A percentile compares a stretch with the other conserved stretches of the same genome.
Conservation (phyloP, 257 asterid genomes). For the Nicotiana otophora region DNA sequence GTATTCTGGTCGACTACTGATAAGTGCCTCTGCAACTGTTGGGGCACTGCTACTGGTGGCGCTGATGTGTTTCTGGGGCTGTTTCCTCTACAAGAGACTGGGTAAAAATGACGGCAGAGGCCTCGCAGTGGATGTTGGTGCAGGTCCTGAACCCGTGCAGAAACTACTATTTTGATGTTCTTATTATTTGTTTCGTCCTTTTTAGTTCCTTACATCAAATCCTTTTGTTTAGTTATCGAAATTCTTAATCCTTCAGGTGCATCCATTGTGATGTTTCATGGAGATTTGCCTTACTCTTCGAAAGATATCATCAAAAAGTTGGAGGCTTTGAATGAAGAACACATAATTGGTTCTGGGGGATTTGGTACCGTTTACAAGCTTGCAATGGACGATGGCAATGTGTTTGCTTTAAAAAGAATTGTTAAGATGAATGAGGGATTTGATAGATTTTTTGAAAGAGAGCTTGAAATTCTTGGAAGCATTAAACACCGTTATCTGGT, state of each 20-base stretch:
- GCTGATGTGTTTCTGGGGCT: conserved; percentile 91
- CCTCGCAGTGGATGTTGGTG: conserved; percentile 71
- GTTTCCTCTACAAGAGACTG: conserved; percentile 69
- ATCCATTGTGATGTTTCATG: conserved; percentile 86
- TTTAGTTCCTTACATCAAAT: not conserved
- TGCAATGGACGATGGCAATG: conserved; percentile 81
- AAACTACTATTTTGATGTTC: not conserved
- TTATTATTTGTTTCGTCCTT: not conserved
- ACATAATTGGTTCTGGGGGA: conserved; percentile 84
- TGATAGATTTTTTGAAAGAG: conserved; percentile 83
- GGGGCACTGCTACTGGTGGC: conserved; percentile 88
- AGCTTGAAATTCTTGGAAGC: conserved; percentile 92
- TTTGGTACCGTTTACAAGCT: conserved; percentile 88
- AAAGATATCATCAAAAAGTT: conserved; percentile 74
- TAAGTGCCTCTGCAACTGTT: conserved; percentile 83
- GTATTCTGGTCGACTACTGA: conserved; percentile 68
- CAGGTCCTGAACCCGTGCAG: conserved; percentile 45
- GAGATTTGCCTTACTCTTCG: conserved; percentile 89
- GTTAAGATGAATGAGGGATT: conserved; percentile 71
- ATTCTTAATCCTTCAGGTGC: conserved; percentile 49
- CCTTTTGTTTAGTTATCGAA: not conserved
- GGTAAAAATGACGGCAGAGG: conserved; percentile 60
- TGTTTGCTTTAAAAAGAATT: conserved; percentile 77
- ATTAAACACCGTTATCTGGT: conserved; percentile 77
- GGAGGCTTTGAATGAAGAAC: conserved; percentile 80